Conservation (phyloP, 805 yeast species). For the Monosporozyma solicola region DNA sequence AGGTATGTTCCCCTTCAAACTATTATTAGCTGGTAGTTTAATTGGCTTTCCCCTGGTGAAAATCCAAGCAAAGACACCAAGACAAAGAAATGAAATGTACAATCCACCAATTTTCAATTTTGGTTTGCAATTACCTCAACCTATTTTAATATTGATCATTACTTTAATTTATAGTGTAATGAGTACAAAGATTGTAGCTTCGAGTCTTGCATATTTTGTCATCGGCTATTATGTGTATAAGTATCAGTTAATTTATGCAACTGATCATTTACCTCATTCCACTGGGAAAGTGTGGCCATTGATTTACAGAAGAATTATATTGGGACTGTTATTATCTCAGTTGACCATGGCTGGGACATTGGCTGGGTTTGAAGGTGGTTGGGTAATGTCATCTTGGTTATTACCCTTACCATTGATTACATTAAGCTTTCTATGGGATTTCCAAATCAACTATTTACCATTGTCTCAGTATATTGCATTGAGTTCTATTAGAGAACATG, state of each 20-base stretch:
- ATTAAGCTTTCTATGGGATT: slow-evolving; percentile 61
- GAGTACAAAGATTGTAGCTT: slow-evolving; percentile 76
- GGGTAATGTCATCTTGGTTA: slow-evolving; percentile 58
- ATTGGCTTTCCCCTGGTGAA: slow-evolving; percentile 63
- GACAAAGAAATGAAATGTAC: slow-evolving; percentile 67
- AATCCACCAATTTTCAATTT: slow-evolving; percentile 89
- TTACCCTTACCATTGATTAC: slow-evolving; percentile 72
- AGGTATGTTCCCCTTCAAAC: slow-evolving; percentile 83
- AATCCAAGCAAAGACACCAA: slow-evolving; percentile 63
- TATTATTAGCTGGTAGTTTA: slow-evolving; percentile 72
- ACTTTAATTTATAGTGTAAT: slow-evolving; percentile 81
- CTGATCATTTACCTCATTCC: slow-evolving; percentile 93
- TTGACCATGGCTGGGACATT: slow-evolving; percentile 88
- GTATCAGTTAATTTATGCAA: slow-evolving; percentile 80
- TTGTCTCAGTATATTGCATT: slow-evolving; percentile 78
- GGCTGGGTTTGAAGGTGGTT: slow-evolving; percentile 70
- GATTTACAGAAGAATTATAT: slow-evolving; percentile 68
- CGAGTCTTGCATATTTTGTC: slow-evolving; percentile 76
- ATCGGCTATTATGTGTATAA: slow-evolving; percentile 85
- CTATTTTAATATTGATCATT: slow-evolving; percentile 74
- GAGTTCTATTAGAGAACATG: slow-evolving; percentile 57
- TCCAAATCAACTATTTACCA: slow-evolving; percentile 73
- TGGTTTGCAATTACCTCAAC: slow-evolving; percentile 87
- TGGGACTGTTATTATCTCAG: slow-evolving; percentile 79
- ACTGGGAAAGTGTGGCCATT: slow-evolving; percentile 96